These are phyloP conservation scores for Vigna nakashimae DNA, from an alignment of 306 rosid genomes.

Conservation along the genomic window DNA sequence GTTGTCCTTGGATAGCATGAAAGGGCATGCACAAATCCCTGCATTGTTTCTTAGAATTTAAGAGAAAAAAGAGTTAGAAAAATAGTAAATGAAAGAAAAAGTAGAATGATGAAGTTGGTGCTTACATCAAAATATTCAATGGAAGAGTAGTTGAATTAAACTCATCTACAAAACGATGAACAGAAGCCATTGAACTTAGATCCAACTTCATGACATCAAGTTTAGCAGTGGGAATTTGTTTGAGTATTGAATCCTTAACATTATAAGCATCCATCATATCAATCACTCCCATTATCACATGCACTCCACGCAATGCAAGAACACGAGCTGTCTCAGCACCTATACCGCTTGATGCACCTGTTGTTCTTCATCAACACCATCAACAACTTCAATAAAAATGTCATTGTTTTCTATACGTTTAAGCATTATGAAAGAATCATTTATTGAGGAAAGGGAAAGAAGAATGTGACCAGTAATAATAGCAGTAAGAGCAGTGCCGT, in stretches of 20 bases:
- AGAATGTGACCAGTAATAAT: too few relatives aligned
- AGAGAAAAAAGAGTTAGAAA: too few relatives aligned
- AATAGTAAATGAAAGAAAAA: too few relatives aligned
- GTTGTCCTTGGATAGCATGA: slow-evolving; percentile 65
- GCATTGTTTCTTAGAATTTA: slow-evolving; percentile 58
- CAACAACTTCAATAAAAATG: not conserved
- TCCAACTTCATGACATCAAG: not conserved
- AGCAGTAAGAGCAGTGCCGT: too few relatives aligned
- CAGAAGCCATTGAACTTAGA: not conserved
- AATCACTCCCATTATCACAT: slow-evolving; percentile 60
- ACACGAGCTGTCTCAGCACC: slow-evolving; percentile 75
- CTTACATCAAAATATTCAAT: slow-evolving; percentile 78
- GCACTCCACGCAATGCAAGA: slow-evolving; percentile 62
- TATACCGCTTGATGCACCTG: slow-evolving; percentile 81
- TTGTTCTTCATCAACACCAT: not conserved
- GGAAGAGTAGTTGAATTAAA: slow-evolving; percentile 60
- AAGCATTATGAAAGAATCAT: too few relatives aligned
- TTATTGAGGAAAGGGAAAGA: too few relatives aligned
- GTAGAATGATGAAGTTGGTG: too few relatives aligned
- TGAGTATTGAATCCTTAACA: slow-evolving; percentile 58
- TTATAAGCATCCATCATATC: slow-evolving; percentile 57
- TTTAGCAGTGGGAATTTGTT: slow-evolving; percentile 51
- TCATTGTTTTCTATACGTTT: not conserved
- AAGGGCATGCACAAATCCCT: slow-evolving; percentile 72
- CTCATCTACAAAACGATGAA: slow-evolving; percentile 61